Base-by-base conservation (phyloP, 2,329 filamentous ascomycete species). In the Leptographium lundbergii region DNA sequence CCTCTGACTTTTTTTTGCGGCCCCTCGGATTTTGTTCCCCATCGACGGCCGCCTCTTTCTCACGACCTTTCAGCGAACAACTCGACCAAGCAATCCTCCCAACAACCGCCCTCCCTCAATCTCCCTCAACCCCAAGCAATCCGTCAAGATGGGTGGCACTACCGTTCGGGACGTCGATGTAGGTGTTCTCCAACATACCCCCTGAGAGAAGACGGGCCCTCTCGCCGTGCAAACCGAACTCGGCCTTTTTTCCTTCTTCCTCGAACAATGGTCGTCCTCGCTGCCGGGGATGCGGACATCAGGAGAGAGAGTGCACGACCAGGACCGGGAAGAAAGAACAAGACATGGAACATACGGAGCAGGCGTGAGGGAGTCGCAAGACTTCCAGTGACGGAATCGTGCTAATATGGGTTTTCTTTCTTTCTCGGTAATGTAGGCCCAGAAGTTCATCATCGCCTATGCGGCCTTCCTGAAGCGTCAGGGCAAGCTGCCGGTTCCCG, bases 401-500 rank as follows among this genome's bases (percentile, higher is more conserved):
- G 83, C 83, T 86, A 82, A 86, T 53, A 34, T 71, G 70, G 75
- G 14, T 45, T 32, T 54, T 13, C 76, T 71, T 72, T 69, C 68
- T 72, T 73, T 69, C 68, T 72, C 67, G 62, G 66, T 62, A 59
- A 60, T 73, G 68, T 77, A 88, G 85, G 87, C 88, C 77, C 87
- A 91, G 76, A 89, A 91, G 81, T 94, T 94, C 82, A 91, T 94
- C 79, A 51, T 63, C 69, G 82, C 87, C 73, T 95, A 94, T 75
- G 82, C 88, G 74, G 86, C 84, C 72, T 95, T 94, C 85, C 78
- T 95, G 84, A 94, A 94, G 87, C 86, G 89, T 72, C 89, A 94
- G 82, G 89, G 89, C 79, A 92, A 92, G 82, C 87, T 94, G 69
- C 87, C 88, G 73, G 89, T 92, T 72, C 89, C 89, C 75, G 88